Base-by-base conservation (phyloP, 2,329 filamentous ascomycete genomes). In the Fusarium marasasianum region DNA sequence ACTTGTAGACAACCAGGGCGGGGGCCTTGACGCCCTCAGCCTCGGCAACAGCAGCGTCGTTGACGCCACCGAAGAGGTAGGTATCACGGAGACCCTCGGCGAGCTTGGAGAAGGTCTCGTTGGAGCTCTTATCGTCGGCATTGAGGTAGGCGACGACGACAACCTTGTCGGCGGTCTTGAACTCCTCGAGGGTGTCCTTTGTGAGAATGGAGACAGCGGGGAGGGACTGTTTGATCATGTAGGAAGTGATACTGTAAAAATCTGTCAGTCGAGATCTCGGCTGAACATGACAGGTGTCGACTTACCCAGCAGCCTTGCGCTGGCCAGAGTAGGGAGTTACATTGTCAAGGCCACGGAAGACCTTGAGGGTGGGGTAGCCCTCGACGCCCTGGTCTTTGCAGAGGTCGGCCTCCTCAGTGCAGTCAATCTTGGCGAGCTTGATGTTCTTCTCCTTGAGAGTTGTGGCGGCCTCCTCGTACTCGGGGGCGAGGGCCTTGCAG, bases 211-310 rank as follows among this genome's bases (percentile, higher is more conserved):
- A 98, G 75, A 99, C 95, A 75, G 96, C 93, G 61, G 96, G 96
- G 70, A 99, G 90, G 33, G 94, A 94, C 87, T 98, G 96, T 91
- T 98, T 99, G 84, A 94, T 93, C 96, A 99, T 99, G 89, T 98
- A 98, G 33, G 91, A 92, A 54, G 89, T 88, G 82, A 92, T 92
- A 73, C 88, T 90, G 67, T 17, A 43, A 35, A 45, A 53, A 31
- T 38, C 18, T 15, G 63, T 81, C 68, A 82, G 80, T 65, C 31
- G 26, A 40, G 18, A 29, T 55, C 8, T 44, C 57, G 50, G 40
- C 13, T 35, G 33, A 35, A 63, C 13, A 43, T 24, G 35, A 29
- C 37, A 40, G n/a, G 15, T 45, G 44, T 50, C 33, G 55, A 87
- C 89, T 85, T 85, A 91, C 90, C 88, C 89, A 84, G 90, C 91